Conservation (phyloP, 345 rosid genomes). For the Camelina sativa region DNA sequence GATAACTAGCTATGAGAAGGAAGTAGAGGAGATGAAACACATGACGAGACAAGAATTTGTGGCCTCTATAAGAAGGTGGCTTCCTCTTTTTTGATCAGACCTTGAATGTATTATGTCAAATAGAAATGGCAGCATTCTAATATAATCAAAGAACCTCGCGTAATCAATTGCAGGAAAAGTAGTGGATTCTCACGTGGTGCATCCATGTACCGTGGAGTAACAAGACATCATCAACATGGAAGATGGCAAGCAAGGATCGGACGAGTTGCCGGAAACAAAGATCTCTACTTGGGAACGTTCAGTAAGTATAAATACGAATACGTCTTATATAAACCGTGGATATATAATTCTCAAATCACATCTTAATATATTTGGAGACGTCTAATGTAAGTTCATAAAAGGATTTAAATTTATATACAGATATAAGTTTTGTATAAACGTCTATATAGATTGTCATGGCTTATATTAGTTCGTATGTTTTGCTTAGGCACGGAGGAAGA, state of each 20-base stretch:
- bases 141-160: constrained; percentile 1
- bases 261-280: constrained; percentile 99
- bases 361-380: not conserved
- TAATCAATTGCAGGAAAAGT: constrained; percentile 69
- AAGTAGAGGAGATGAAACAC: constrained; percentile 95
- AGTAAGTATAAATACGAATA: constrained; percentile 55
- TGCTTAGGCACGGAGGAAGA: constrained; percentile 91
- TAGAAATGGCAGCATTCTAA: not conserved
- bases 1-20: constrained; percentile 96
- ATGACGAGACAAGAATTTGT: constrained; percentile 99
- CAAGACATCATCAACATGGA: constrained; percentile 99
- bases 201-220: constrained; percentile 98
- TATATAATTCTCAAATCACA: not conserved
- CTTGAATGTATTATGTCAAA: not conserved
- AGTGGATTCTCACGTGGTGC: constrained; percentile 99
- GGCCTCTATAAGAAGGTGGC: constrained; percentile 90
- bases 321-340: not conserved
- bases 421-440: not conserved
- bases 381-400: not conserved
- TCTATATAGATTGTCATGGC: not conserved
- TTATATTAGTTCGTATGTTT: constrained; percentile 15
- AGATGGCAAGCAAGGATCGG: constrained; percentile 99
- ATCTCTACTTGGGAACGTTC: constrained; percentile 97
- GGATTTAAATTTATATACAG: not conserved
- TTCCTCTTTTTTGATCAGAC: not conserved